phyloP scores from a whole-genome alignment of 257 asterid genomes.

The Coffea eugenioides region DNA sequence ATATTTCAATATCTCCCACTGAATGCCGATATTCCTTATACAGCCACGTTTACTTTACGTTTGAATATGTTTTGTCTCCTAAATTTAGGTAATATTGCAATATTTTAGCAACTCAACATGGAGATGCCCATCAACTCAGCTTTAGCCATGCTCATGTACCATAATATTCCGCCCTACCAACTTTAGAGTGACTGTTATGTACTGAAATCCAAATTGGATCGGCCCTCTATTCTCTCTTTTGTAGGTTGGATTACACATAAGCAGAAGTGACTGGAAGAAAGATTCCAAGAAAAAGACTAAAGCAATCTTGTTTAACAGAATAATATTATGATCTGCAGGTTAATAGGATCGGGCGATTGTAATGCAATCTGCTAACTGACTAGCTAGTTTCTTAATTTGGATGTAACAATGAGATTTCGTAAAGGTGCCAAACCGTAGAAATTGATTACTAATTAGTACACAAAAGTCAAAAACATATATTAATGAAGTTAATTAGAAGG shows the following conservation, averaged over 20 bases:
- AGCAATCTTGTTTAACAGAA: too few relatives aligned
- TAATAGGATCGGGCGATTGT: background rate
- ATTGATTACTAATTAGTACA: background rate
- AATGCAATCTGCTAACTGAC: background rate
- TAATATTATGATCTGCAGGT: too few relatives aligned
- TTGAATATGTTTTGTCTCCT: too few relatives aligned
- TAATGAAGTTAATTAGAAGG: background rate
- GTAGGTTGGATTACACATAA: background rate
- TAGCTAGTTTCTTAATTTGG: background rate
- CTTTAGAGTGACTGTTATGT: background rate
- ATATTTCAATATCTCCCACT: too few relatives aligned
- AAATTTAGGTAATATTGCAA: background rate
- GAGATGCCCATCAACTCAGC: background rate
- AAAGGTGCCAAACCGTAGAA: background rate
- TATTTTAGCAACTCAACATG: background rate
- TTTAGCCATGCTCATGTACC: too few relatives aligned
- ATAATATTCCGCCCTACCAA: background rate
- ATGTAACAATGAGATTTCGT: background rate
- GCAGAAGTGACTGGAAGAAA: background rate
- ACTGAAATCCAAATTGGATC: background rate
- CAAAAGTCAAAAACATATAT: background rate
- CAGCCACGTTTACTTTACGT: too few relatives aligned
- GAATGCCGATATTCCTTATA: too few relatives aligned
- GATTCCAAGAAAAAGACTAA: too few relatives aligned
- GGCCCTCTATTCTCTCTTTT: background rate